Base-by-base conservation (phyloP, 495 filamentous ascomycete species). In the Aeminium ludgeri region DNA sequence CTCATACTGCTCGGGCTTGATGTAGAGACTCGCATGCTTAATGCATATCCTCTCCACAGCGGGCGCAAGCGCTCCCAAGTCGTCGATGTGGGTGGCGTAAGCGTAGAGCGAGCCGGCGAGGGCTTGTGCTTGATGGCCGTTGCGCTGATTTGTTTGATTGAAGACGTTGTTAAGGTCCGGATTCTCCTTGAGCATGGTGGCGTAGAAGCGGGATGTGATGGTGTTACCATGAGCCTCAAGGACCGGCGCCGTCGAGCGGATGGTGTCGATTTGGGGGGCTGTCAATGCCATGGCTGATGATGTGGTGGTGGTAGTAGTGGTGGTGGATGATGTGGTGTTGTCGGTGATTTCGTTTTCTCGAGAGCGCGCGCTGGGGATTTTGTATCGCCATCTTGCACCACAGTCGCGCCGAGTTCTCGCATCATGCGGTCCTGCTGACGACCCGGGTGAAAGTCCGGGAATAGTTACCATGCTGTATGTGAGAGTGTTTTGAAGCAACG, bases 1-100 rank as follows among this genome's bases (percentile, higher is more conserved):
- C 33, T 68, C 53, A 60, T 83, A 84, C 43, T 79, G 68, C 6
- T 69, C 75, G 17, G 80, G 70, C 41, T 67, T 58, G 49, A 86
- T 73, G 57, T 73, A 73, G 23, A 84, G 69, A 0, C 73, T 78
- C 32, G 72, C 78, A 48, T 86, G 80, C 59, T 82, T 83, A 57
- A 80, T 67, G 53, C 75, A 74, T 53, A 86, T 82, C 48, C 74
- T 66, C 56, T 77, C 73, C n/a, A 86, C 68, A 28, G 74, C 72
- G 5, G 68, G 63, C 27, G 56, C 45, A 3, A 86, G 65, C 19
- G 66, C 71, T 39, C 61, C 63, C 5, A 82, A 68, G 58, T 82
- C 66, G 57, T 82, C 79, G 54, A 83, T 78, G 55, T 82, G 65
- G 16, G 65, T 63, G 41, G 80, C 80, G 46, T 83, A 83, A 25